phyloP scores from a whole-genome alignment of 2,329 filamentous ascomycete species.

The Ceratocystis variospora region DNA sequence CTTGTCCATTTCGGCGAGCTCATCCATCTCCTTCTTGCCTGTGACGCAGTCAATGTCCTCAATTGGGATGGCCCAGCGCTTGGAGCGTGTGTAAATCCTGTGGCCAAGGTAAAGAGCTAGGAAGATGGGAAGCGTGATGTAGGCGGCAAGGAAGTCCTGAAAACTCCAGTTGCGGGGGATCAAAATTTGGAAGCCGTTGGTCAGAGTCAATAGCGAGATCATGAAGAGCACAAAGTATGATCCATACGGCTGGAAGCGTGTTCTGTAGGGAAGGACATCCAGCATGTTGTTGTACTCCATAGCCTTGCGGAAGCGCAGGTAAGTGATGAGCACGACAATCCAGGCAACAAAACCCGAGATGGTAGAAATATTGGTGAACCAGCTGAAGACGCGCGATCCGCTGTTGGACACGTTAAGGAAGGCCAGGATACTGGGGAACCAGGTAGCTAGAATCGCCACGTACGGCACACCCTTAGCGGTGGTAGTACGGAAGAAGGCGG shows the following conservation, averaged over 20 bases:
- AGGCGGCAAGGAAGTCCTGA: slow-evolving; percentile 49
- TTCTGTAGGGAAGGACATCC: slow-evolving; percentile 38
- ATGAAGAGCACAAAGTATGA: slow-evolving; percentile 46
- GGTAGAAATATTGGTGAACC: slow-evolving; percentile 58
- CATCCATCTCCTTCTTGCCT: slow-evolving; percentile 50
- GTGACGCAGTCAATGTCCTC: slow-evolving; percentile 42
- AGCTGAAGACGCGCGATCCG: slow-evolving; percentile 51
- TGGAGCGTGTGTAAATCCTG: slow-evolving; percentile 38
- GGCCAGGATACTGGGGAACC: slow-evolving; percentile 48
- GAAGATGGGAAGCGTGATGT: slow-evolving; percentile 50
- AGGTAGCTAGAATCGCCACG: slow-evolving; percentile 39
- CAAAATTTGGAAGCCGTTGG: slow-evolving; percentile 66
- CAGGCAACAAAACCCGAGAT: slow-evolving; percentile 47
- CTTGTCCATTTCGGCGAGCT: slow-evolving; percentile 36
- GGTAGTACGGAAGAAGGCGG: slow-evolving; percentile 39
- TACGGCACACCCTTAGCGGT: slow-evolving; percentile 52
- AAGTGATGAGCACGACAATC: slow-evolving; percentile 45
- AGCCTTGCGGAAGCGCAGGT: slow-evolving; percentile 45
- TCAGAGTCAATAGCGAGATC: slow-evolving; percentile 49
- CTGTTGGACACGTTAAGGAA: slow-evolving; percentile 55
- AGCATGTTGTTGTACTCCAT: slow-evolving; percentile 40
- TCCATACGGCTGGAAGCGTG: slow-evolving; percentile 46
- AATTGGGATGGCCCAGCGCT: slow-evolving; percentile 28
- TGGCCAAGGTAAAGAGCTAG: slow-evolving; percentile 46
- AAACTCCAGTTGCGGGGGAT: slow-evolving; percentile 50